phyloP scores from a whole-genome alignment of 2,329 filamentous ascomycete genomes.

The Ascochyta rabiei region DNA sequence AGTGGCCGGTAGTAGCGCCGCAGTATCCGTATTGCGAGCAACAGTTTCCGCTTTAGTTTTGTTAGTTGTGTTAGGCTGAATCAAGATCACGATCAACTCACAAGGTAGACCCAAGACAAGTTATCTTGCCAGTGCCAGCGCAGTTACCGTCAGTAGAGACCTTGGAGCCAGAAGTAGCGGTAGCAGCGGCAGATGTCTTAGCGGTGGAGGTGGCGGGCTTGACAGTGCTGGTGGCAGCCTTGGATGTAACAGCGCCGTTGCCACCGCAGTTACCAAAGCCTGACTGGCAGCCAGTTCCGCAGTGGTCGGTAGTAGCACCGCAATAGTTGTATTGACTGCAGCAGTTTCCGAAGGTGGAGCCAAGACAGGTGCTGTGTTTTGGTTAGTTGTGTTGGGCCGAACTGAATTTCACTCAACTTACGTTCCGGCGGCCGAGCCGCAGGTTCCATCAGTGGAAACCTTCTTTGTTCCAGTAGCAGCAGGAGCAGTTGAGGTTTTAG shows the following conservation, averaged over 20 bases:
- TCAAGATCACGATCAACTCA: slow-evolving; percentile 6
- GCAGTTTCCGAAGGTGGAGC: slow-evolving; percentile 53
- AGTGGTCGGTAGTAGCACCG: slow-evolving; percentile 38
- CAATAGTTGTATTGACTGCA: slow-evolving; percentile 55
- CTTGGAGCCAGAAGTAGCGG: slow-evolving; percentile 28
- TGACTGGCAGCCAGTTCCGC: slow-evolving; percentile 41
- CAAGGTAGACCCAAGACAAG: background rate
- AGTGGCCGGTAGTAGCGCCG: slow-evolving; percentile 38
- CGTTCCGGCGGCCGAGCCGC: slow-evolving; percentile 49
- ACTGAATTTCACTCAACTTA: slow-evolving; percentile 4
- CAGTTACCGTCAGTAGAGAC: slow-evolving; percentile 52
- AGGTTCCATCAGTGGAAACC: slow-evolving; percentile 50
- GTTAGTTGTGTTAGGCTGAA: background rate
- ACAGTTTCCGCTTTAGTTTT: slow-evolving; percentile 46
- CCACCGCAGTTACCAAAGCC: slow-evolving; percentile 39
- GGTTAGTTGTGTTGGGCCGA: background rate
- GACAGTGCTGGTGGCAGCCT: background rate
- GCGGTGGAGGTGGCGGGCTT: slow-evolving; percentile 14
- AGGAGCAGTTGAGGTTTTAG: slow-evolving; percentile 20
- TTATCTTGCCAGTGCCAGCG: slow-evolving; percentile 31
- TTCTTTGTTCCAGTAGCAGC: slow-evolving; percentile 28
- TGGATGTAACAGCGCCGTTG: slow-evolving; percentile 3
- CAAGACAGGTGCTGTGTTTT: slow-evolving; percentile 46
- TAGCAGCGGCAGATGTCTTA: slow-evolving; percentile 7
- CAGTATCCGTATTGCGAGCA: slow-evolving; percentile 54